Conservation (phyloP, 2,329 filamentous ascomycete species). For the Intubia oerlemansii region DNA sequence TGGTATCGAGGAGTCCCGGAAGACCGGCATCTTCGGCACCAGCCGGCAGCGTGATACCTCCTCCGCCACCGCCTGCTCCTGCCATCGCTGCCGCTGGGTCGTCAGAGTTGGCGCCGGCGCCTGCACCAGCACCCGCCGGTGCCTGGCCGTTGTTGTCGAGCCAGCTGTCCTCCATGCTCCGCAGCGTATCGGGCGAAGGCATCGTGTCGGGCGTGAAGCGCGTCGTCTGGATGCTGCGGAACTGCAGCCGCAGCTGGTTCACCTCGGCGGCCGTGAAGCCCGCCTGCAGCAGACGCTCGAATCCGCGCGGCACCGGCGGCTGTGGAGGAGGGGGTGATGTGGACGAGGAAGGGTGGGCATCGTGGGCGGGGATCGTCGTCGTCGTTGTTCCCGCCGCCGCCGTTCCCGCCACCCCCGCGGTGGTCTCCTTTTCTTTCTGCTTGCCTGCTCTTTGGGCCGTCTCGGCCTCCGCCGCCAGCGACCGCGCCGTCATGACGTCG, state of each 20-base stretch:
- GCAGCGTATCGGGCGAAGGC: constrained; percentile 56
- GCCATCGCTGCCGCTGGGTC: too few relatives aligned
- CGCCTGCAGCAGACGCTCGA: constrained; percentile 62
- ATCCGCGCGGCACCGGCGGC: constrained; percentile 54
- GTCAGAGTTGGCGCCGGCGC: constrained; percentile 16
- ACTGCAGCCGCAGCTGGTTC: constrained; percentile 67
- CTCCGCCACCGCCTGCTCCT: too few relatives aligned
- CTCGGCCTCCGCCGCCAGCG: constrained; percentile 37
- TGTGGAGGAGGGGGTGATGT: too few relatives aligned
- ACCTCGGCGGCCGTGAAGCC: constrained; percentile 75
- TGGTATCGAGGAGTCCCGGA: constrained; percentile 51
- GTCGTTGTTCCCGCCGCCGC: constrained; percentile 9
- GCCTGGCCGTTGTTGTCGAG: constrained; percentile 46
- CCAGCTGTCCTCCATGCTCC: constrained; percentile 73
- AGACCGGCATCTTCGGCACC: constrained; percentile 24
- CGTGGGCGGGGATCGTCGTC: too few relatives aligned
- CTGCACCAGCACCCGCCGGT: constrained; percentile 11
- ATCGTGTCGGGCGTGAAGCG: constrained; percentile 76
- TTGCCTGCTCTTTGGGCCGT: too few relatives aligned
- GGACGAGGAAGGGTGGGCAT: too few relatives aligned
- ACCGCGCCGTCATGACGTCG: constrained; percentile 42
- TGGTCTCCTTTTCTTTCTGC: too few relatives aligned
- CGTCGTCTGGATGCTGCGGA: constrained; percentile 62
- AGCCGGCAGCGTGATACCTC: too few relatives aligned
- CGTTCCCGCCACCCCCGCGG: too few relatives aligned